Evolutionary conservation across 2,329 filamentous ascomycete genomes (phyloP), one percentile per base, ranked within the genome.

Genomic region (Thielaviopsis cerberus): DNA sequence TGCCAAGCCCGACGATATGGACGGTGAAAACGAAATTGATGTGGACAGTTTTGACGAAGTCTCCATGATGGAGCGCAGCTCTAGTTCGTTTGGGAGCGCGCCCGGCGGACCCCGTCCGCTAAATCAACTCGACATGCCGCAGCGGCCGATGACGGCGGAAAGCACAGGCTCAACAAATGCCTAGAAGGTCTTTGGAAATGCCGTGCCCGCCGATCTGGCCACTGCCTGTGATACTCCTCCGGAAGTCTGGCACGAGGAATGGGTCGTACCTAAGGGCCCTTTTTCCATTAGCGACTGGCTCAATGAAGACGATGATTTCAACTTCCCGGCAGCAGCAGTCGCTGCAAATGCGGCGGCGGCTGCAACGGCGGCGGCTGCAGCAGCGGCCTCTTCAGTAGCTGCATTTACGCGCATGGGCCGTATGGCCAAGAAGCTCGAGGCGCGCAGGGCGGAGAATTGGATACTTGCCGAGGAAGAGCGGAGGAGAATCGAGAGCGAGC

Each of bases 1-100:
- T 50, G 30, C 30, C 10, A 37, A 37, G 30, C 4, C 30, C 10
- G 30, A 37, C 4, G 30, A 37, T 13, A 37, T 37, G 30, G 30
- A 37, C 30, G 30, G 30, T 15, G 30, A 37, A 3, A 68, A 67
- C 27, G 68, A 67, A 53, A 66, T 67, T 4, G 68, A 70, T 34
- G 67, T 66, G 54, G 67, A 69, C 57, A 62, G 63, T 23, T 63
- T 63, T 23, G 60, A 63, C 8, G 61, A 62, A 20, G 53, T 51
- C 7, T 62, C 61, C 48, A 63, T 68, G 54, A 64, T 75, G 59
- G 72, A 72, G 23, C 53, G 53, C 17, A 48, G 45, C 10, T 37
- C 30, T 37, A 23, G 37, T 20, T 22, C 53, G 34, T 24, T 37
- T 8, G 30, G 30, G 10, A 15, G 30, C 10, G 17, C 30, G 10